Conservation (phyloP, 2,329 filamentous ascomycete species). For the Aspergillus novoparasiticus region DNA sequence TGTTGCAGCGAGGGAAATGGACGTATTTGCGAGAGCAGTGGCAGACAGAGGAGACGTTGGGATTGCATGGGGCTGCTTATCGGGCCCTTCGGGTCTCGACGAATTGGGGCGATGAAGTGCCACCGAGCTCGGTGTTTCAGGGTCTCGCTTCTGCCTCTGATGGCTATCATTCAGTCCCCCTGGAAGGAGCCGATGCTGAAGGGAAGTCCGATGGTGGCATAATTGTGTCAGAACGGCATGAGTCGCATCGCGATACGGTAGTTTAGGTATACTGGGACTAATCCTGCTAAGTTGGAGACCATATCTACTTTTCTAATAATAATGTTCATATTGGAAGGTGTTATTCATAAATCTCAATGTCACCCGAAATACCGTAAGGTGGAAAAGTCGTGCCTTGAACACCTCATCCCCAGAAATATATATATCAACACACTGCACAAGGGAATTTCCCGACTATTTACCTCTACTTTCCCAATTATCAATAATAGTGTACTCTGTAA, state of each 20-base stretch:
- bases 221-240: not conserved
- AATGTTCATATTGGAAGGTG: not conserved
- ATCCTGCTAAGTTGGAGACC: no score
- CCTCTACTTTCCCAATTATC: no score
- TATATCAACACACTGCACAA: no score
- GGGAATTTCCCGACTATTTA: no score
- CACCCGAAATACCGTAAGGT: no score
- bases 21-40: not conserved
- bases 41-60: not conserved
- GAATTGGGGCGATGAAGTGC: not conserved
- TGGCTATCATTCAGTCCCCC: not conserved
- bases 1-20: not conserved
- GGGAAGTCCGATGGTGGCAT: not conserved
- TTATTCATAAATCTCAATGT: no score
- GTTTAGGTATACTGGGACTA: not conserved
- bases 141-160: not conserved
- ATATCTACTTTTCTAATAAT: not conserved
- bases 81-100: not conserved
- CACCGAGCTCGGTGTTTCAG: not conserved
- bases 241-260: not conserved
- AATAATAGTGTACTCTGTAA: no score
- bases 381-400: no score
- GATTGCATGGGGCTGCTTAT: not conserved
- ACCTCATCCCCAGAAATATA: no score
- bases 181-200: not conserved